Percentiles rank a stretch among this genome's conserved stretches.
Conservation (phyloP, 345 rosid species). For the Aethionema arabicum region DNA sequence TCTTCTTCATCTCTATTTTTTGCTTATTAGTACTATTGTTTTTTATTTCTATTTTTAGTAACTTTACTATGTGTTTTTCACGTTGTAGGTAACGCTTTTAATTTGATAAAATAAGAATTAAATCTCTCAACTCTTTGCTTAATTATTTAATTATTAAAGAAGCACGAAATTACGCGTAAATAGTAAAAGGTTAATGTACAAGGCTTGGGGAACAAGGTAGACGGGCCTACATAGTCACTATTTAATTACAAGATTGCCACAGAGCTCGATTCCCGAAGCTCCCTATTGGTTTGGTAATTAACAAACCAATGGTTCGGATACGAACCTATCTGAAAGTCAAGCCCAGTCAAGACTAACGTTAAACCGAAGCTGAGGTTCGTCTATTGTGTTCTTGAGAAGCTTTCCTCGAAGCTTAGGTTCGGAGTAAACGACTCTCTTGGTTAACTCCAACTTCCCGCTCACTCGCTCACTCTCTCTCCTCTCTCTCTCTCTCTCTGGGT, state of each 20-base stretch:
- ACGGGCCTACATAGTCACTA: slow-evolving; percentile 19
- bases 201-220: slow-evolving; percentile 57
- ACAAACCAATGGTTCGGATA: slow-evolving; percentile 31
- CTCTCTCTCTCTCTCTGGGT: slow-evolving; percentile 23
- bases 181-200: not conserved
- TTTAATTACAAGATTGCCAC: slow-evolving; percentile 39
- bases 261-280: slow-evolving; percentile 36
- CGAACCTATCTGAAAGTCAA: slow-evolving; percentile 30
- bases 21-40: too few relatives aligned
- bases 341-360: slow-evolving; percentile 46
- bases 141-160: slow-evolving; percentile 8
- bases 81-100: too few relatives aligned
- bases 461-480: not conserved
- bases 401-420: slow-evolving; percentile 42
- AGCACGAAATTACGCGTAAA: slow-evolving; percentile 6
- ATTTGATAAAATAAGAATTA: too few relatives aligned
- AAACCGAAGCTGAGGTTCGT: not conserved
- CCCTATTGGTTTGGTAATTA: slow-evolving; percentile 19
- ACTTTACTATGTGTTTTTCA: too few relatives aligned
- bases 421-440: slow-evolving; percentile 27
- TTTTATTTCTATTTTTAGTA: too few relatives aligned
- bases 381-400: slow-evolving; percentile 24
- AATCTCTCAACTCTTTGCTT: not conserved
- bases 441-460: slow-evolving; percentile 47
- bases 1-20: too few relatives aligned